phyloP scores from a whole-genome alignment of 257 asterid species.

The Capsicum rhomboideum region DNA sequence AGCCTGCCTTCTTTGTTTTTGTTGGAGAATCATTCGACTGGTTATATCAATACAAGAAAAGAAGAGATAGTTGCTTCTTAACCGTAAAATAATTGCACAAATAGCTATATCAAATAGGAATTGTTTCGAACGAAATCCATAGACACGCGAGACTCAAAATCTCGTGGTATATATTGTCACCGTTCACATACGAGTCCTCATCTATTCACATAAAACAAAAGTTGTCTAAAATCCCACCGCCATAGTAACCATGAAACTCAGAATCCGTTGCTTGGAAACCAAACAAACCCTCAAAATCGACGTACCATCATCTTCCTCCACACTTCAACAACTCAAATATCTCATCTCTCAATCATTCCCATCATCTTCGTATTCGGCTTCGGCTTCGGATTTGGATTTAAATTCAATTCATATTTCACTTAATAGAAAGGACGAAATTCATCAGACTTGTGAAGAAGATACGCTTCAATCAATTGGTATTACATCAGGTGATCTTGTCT shows the following conservation, averaged over 20 bases:
- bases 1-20: too few relatives aligned
- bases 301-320: conserved; percentile 30
- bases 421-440: conserved; percentile 63
- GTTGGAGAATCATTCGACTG: too few relatives aligned
- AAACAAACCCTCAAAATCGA: conserved; percentile 57
- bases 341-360: conserved; percentile 33
- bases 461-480: conserved; percentile 60
- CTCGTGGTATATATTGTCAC: too few relatives aligned
- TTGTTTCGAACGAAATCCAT: too few relatives aligned
- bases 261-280: conserved; percentile 50
- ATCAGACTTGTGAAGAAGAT: conserved; percentile 25
- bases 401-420: conserved; percentile 64
- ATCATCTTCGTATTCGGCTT: too few relatives aligned
- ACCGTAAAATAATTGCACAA: too few relatives aligned
- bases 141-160: too few relatives aligned
- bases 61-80: too few relatives aligned
- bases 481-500: conserved; percentile 66
- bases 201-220: too few relatives aligned
- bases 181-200: too few relatives aligned
- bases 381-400: neutral
- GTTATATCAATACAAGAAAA: too few relatives aligned
- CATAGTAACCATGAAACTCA: conserved; percentile 46
- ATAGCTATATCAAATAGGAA: too few relatives aligned
- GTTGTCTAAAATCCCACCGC: neutral
- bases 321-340: conserved; percentile 39